phyloP scores from a whole-genome alignment of 768 basidiomycete species.

The Mycena capillaripes region DNA sequence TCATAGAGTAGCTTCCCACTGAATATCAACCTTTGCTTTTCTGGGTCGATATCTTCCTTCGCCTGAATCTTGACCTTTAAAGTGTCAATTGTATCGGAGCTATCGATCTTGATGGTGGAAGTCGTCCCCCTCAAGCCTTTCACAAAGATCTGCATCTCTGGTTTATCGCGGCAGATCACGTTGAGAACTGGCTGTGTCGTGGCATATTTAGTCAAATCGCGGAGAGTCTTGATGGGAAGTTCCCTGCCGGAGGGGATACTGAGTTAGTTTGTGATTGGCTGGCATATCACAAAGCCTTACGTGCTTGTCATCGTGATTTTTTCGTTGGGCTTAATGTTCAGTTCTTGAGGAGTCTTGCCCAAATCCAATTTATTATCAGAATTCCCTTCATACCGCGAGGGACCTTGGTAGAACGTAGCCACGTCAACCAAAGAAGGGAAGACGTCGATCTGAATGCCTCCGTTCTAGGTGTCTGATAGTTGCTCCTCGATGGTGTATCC shows the following conservation, averaged over 20 bases:
- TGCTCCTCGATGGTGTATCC: slow-evolving; percentile 18
- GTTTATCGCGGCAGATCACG: neutral
- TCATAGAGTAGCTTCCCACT: neutral
- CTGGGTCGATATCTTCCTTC: neutral
- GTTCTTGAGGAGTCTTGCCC: neutral
- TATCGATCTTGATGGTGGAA: neutral
- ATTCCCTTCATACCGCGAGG: neutral
- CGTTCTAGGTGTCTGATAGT: neutral
- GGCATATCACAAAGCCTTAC: neutral
- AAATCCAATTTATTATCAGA: no score
- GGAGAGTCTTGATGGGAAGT: neutral
- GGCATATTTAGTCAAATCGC: neutral
- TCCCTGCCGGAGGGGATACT: neutral
- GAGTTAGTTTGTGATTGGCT: neutral
- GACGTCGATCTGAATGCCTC: slow-evolving; percentile 12
- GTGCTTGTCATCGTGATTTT: neutral
- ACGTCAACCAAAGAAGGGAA: neutral
- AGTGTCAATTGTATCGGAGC: neutral
- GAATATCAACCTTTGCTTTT: neutral
- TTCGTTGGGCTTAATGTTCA: neutral
- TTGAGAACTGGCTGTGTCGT: neutral
- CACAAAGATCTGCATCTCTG: neutral
- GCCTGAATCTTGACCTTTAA: neutral
- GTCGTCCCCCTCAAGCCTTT: no score
- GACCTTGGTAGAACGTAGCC: neutral